A percentile compares a stretch with the other conserved stretches of the same genome.
These are phyloP conservation scores for Massarina eburnea DNA, from an alignment of 2,329 filamentous ascomycete genomes.

Conservation along the genomic window DNA sequence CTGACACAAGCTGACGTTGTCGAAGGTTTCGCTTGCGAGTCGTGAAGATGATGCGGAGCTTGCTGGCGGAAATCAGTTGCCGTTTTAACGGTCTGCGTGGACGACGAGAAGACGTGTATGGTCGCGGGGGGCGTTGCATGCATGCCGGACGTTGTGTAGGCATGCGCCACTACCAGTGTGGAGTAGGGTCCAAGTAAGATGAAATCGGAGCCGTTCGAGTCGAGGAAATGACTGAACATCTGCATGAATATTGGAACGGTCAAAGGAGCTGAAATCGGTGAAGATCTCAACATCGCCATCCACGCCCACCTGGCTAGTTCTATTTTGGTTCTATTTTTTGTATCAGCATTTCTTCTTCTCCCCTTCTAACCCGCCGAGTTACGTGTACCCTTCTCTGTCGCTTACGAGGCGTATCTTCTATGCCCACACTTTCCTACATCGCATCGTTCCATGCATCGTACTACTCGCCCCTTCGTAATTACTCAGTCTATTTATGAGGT, in stretches of 20 bases:
- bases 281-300: not conserved
- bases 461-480: not conserved
- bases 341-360: not conserved
- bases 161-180: not conserved
- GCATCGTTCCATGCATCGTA: not conserved
- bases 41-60: not conserved
- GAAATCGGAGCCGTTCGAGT: not conserved
- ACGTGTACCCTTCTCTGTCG: not conserved
- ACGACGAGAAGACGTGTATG: not conserved
- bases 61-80: not conserved
- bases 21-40: not conserved
- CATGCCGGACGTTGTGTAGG: not conserved
- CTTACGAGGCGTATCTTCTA: not conserved
- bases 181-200: not conserved
- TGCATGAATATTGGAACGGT: not conserved
- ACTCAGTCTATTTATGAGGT: not conserved
- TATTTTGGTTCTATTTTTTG: not conserved
- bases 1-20: not conserved
- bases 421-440: too few species aligned
- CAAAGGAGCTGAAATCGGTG: not conserved
- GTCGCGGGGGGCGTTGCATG: not conserved
- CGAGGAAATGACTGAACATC: constrained; percentile 1
- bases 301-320: too few species aligned
- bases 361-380: not conserved
- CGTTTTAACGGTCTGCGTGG: not conserved